Evolutionary conservation across 352 stramenopile species (phyloP), one percentile per base, ranked within the genome.

Genomic region (Phytopythium delawarense): DNA sequence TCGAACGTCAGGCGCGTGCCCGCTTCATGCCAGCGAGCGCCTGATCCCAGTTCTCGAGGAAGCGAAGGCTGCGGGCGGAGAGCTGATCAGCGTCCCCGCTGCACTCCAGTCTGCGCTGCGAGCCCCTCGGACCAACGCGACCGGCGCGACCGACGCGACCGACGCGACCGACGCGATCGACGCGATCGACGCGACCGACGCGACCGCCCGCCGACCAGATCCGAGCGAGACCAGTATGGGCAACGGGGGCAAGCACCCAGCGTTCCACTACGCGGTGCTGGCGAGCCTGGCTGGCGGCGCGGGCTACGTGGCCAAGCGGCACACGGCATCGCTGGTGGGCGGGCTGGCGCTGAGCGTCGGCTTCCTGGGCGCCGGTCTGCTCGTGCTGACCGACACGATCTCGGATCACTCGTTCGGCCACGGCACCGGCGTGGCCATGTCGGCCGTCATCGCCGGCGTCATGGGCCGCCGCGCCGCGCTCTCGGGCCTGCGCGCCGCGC

Each of bases 371-470:
- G 78, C 79, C 0, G 84, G 81, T 7, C 60, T 89, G 63, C 64
- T 92, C 30, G 84, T 88, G 46, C 62, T 90, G 37, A 87, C 78
- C 1, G 81, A 91, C 44, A 76, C 74, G 18, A 92, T 92, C 70
- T 79, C 72, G 28, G 78, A 92, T 39, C 76, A 91, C 58, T 75
- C 79, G 40, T 92, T 92, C 59, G 67, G 74, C 42, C 84, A 92
- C 62, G 71, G 76, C 59, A 90, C 84, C 37, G 85, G 78, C 35
- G 63, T 88, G 35, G 67, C 70, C 45, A 92, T 92, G 84, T 90
- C 84, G 15, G 69, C 76, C 1, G 40, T 92, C 62, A 87, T 92
- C 64, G 67, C 79, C 4, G 70, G 72, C 23, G 72, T 92, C 52
- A 88, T 83, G 76, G 72, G 69, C 2, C 65, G 70, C 18, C 79